Evolutionary conservation across 1,139 yeast genomes (phyloP), one percentile per base, ranked within the genome.

Genomic region (Kodamaea suecica): DNA sequence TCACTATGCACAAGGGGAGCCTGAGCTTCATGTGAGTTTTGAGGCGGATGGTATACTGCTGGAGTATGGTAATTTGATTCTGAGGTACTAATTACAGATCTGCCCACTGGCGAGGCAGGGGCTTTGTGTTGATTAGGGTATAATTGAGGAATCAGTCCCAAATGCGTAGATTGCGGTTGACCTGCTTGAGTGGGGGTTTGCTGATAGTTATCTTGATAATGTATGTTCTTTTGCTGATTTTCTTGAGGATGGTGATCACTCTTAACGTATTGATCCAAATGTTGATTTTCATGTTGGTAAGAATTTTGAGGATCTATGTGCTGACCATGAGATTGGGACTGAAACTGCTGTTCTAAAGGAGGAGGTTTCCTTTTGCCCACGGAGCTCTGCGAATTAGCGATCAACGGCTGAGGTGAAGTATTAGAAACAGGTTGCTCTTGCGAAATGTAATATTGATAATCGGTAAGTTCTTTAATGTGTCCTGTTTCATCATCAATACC

Each of bases 341-440:
- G 30, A 13, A 16, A 15, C 25, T 31, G 33, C 9, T 16, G 33
- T 2, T 17, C 21, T 26, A 25, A 8, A 41, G n/a, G n/a, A n/a
- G n/a, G n/a, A n/a, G n/a, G n/a, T n/a, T n/a, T n/a, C n/a, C n/a
- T n/a, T n/a, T n/a, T n/a, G n/a, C n/a, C n/a, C n/a, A n/a, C n/a
- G n/a, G n/a, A n/a, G n/a, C n/a, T n/a, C n/a, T n/a, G n/a, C n/a
- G n/a, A n/a, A n/a, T n/a, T n/a, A n/a, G n/a, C n/a, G n/a, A n/a
- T 48, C 39, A 45, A 26, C 1, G 50, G 48, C 5, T 50, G 50
- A 4, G 52, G 52, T 2, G 47, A n/a, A n/a, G n/a, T n/a, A n/a
- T n/a, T n/a, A n/a, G n/a, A n/a, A n/a, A n/a, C n/a, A n/a, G n/a
- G n/a, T n/a, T n/a, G n/a, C n/a, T n/a, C n/a, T n/a, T n/a, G n/a